These are phyloP conservation scores for Emergomyces africanus DNA, from an alignment of 2,329 filamentous ascomycete species.

Conservation along the genomic window DNA sequence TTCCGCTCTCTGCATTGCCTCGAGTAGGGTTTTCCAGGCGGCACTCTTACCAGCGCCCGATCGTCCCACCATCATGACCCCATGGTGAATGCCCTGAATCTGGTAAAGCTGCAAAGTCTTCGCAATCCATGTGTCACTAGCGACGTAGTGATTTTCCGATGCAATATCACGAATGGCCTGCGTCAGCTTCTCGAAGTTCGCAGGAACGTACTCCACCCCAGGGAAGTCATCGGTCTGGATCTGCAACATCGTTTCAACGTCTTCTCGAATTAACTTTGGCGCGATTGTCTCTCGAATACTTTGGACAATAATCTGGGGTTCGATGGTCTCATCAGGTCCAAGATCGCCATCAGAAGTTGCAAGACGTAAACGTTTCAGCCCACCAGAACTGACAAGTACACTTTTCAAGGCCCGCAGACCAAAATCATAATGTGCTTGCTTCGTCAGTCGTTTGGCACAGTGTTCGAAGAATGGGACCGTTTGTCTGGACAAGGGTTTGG, in stretches of 20 bases:
- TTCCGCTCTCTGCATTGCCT: constrained; percentile 83
- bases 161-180: constrained; percentile 73
- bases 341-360: constrained; percentile 43
- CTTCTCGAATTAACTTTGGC: constrained; percentile 84
- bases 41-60: constrained; percentile 96
- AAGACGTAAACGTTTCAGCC: constrained; percentile 76
- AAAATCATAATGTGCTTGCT: constrained; percentile 98
- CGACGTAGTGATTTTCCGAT: constrained; percentile 70
- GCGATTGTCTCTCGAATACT: constrained; percentile 97
- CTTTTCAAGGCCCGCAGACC: constrained; percentile 96
- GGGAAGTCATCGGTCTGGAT: constrained; percentile 85
- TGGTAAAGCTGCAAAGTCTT: constrained; percentile 96
- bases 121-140: constrained; percentile 92
- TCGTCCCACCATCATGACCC: constrained; percentile 99
- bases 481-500: constrained; percentile 84
- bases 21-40: constrained; percentile 83
- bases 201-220: constrained; percentile 82
- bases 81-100: constrained; percentile 94
- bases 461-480: constrained; percentile 97
- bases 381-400: constrained; percentile 93
- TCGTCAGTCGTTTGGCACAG: constrained; percentile 68
- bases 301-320: constrained; percentile 96
- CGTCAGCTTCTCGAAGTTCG: constrained; percentile 67
- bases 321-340: constrained; percentile 59
- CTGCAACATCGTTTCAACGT: constrained; percentile 74